These are phyloP conservation scores for Tulasnella sp. DNA, from an alignment of 768 basidiomycete species.

Conservation along the genomic window DNA sequence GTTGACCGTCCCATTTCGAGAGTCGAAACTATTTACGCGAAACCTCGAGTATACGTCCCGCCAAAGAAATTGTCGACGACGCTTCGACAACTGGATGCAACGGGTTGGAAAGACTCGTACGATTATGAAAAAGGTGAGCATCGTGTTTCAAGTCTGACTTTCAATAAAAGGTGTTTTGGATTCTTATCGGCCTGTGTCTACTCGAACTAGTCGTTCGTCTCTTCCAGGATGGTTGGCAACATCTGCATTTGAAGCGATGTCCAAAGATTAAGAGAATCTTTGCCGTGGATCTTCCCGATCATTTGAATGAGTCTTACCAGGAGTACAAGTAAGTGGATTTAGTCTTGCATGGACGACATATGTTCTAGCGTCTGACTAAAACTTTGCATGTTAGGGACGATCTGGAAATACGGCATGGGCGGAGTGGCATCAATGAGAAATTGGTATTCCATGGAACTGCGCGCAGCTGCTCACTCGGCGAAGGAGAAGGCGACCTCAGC, in stretches of 20 bases:
- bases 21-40: no score
- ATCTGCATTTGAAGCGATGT: neutral
- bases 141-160: neutral
- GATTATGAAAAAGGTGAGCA: neutral
- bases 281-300: neutral
- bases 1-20: no score
- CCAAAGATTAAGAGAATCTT: neutral
- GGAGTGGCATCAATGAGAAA: neutral
- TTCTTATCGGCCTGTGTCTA: neutral
- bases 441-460: neutral
- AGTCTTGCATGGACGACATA: no score
- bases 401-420: neutral
- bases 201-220: neutral
- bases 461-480: neutral
- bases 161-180: neutral
- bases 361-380: no score
- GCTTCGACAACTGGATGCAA: neutral
- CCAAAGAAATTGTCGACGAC: neutral
- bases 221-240: constrained; percentile 4
- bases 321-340: neutral
- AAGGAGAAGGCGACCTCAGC: neutral
- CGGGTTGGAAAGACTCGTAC: neutral
- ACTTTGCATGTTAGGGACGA: no score
- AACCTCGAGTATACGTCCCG: neutral
- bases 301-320: neutral